A percentile compares a stretch with the other conserved stretches of the same genome.
These are phyloP conservation scores for Beauveria bassiana DNA, from an alignment of 2,329 filamentous ascomycete species.

Conservation along the genomic window DNA sequence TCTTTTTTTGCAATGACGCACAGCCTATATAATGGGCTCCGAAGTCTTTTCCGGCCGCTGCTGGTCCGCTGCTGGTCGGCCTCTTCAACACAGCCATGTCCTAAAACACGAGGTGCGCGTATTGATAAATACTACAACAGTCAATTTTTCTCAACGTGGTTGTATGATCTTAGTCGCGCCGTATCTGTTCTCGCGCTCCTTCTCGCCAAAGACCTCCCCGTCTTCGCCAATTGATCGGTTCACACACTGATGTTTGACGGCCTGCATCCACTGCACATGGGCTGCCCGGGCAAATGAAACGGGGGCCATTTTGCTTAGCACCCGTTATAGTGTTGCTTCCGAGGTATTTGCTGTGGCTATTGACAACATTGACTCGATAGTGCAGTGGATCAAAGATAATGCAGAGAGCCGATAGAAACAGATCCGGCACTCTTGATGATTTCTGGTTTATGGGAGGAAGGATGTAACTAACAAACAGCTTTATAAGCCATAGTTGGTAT, in stretches of 20 bases:
- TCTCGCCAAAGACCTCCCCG: conserved; percentile 26
- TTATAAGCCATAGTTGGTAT: too few relatives aligned
- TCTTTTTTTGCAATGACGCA: background rate
- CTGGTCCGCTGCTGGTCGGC: conserved; percentile 27
- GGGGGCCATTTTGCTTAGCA: conserved; percentile 37
- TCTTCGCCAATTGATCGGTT: conserved; percentile 19
- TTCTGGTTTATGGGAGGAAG: conserved; percentile 36
- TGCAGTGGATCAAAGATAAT: conserved; percentile 32
- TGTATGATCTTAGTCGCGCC: conserved; percentile 28
- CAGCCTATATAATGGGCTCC: background rate
- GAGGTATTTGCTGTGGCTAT: conserved; percentile 41
- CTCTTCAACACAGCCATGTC: conserved; percentile 29
- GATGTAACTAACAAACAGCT: too few relatives aligned
- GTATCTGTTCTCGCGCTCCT: conserved; percentile 29
- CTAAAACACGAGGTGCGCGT: conserved; percentile 33
- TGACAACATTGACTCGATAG: conserved; percentile 37
- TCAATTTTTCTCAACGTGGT: conserved; percentile 24
- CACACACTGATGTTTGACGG: conserved; percentile 27
- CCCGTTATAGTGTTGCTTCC: conserved; percentile 44
- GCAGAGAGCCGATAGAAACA: conserved; percentile 27
- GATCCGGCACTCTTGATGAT: conserved; percentile 34
- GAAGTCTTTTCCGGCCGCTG: conserved; percentile 19
- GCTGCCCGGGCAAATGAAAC: conserved; percentile 33
- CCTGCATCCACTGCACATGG: conserved; percentile 34
- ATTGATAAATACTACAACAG: conserved; percentile 33